Conservation (phyloP, 345 rosid species). For the Melaleuca alternifolia region DNA sequence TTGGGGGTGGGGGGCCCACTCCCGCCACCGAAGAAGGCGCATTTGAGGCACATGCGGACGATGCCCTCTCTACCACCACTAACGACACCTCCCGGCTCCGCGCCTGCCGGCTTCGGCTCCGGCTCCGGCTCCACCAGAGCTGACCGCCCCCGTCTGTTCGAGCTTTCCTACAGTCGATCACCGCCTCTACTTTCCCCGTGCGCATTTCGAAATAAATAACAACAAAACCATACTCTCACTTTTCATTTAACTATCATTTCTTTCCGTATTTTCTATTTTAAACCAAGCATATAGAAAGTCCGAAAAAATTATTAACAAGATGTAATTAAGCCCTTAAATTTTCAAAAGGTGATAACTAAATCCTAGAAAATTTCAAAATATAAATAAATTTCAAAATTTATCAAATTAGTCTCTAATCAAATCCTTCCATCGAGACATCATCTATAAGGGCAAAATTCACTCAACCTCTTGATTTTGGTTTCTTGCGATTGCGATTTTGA, state of each 20-base stretch:
- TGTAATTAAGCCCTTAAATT: no score
- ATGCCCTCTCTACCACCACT: background rate
- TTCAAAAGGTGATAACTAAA: no score
- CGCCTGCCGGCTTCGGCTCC: background rate
- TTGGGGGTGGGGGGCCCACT: background rate
- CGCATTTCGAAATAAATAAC: background rate
- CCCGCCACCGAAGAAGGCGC: background rate
- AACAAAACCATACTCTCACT: no score
- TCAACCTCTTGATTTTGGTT: no score
- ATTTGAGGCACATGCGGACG: background rate
- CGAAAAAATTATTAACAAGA: no score
- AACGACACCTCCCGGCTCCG: background rate
- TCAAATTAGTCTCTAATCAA: no score
- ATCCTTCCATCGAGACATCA: no score
- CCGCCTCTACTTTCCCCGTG: background rate
- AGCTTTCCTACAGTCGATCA: background rate
- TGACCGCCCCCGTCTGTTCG: background rate
- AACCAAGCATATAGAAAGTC: background rate
- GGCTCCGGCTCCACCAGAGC: background rate
- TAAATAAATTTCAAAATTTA: no score
- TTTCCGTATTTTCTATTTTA: rapidly evolving
- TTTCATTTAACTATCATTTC: background rate
- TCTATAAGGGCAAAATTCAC: no score
- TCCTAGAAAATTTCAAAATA: no score
- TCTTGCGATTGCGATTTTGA: no score